phyloP scores from a whole-genome alignment of 2,329 filamentous ascomycete genomes.

The Aspergillus udagawae region DNA sequence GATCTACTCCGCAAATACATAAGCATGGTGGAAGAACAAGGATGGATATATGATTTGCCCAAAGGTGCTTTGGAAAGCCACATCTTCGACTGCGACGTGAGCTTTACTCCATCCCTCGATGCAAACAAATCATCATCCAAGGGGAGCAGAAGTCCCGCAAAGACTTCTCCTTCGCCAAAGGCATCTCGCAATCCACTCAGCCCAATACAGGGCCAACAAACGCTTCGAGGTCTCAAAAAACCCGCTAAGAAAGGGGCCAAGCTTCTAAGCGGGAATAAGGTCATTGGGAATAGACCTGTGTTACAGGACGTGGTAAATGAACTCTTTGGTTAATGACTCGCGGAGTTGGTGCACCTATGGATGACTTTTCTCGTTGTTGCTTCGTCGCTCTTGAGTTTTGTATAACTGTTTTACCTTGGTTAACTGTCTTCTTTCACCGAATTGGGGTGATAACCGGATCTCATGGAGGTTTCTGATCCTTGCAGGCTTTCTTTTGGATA shows the following conservation, averaged over 20 bases:
- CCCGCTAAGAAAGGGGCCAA: constrained; percentile 60
- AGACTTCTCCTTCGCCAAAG: constrained; percentile 16
- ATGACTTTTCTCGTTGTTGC: constrained; percentile 1
- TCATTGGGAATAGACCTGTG: constrained; percentile 65
- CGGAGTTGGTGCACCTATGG: constrained; percentile 12
- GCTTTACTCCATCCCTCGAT: constrained; percentile 18
- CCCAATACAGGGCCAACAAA: constrained; percentile 26
- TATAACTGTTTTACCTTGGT: not conserved
- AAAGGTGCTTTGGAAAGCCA: constrained; percentile 63
- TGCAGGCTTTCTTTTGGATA: not conserved
- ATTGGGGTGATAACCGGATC: not conserved
- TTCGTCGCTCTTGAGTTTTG: constrained; percentile 4
- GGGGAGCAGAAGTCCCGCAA: constrained; percentile 28
- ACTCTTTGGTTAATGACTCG: constrained; percentile 27
- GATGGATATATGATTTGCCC: constrained; percentile 77
- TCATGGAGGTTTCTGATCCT: not conserved
- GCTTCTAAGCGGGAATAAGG: constrained; percentile 43
- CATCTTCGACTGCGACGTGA: constrained; percentile 52
- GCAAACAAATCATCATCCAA: constrained; percentile 23
- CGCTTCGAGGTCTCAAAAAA: constrained; percentile 38
- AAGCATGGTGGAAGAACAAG: constrained; percentile 66
- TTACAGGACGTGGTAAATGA: constrained; percentile 77
- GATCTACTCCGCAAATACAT: constrained; percentile 77
- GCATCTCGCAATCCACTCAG: constrained; percentile 26
- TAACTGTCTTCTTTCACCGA: not conserved